Evolutionary conservation across 306 rosid species (phyloP), one percentile per base, ranked within the genome.

Genomic region (Leucaena leucocephala): DNA sequence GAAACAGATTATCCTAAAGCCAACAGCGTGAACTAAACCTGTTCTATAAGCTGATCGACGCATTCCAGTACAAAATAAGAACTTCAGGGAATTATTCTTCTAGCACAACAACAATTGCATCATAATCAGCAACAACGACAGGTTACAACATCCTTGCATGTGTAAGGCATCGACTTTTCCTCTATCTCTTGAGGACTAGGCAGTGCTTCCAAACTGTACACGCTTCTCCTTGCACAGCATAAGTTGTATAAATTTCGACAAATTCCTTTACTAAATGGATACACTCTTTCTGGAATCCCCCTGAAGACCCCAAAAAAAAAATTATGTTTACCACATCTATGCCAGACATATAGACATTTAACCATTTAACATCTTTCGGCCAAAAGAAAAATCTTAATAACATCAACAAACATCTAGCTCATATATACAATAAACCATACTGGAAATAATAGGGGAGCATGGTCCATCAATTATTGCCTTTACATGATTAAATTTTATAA

Each of bases 251-350:
- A 19, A 78, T 96, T 96, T 87, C 72, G 84, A 82, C 93, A 81
- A 36, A 84, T 34, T 86, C 98, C 99, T 79, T 87, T 80, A 79
- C 99, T 96, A 82, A 96, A 96, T 42, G 98, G 99, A 80, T 88
- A 88, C 44, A 91, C 93, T 84, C 97, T 91, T 70, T 89, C 98
- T 27, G 98, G 94, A 86, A 91, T 33, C 35, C 76, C 87, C 89
- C 98, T 96, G 91, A 79, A 80, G 52, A 81, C 75, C 12, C 6
- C 7, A 55, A 15, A 17, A 4, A 49, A 68, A 68, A 61, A 35
- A 57, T 75, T 12, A 72, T 34, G 52, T 13, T 74, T 64, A 80
- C 19, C 68, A 76, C 52, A 68, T 74, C 77, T 42, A 66, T 70
- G 71, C 57, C 52, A 3, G 16, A 72, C n/a, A 72, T 4, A 35